A percentile compares a stretch with the other conserved stretches of the same genome.
These are phyloP conservation scores for Trichopus zeylanicus DNA, from an alignment of 116 monocot genomes.

Conservation along the genomic window DNA sequence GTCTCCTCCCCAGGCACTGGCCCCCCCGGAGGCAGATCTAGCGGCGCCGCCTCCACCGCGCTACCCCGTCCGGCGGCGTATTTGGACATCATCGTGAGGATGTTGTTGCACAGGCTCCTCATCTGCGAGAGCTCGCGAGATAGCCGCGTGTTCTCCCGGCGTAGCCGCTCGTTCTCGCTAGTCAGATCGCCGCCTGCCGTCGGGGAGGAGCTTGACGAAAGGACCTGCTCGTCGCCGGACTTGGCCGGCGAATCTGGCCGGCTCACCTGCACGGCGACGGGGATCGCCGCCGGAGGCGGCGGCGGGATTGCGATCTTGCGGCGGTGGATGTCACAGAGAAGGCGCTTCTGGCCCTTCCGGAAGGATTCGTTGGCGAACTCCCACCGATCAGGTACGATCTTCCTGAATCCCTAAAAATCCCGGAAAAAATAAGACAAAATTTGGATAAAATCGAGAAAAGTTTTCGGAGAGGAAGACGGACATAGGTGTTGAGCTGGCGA, in stretches of 20 bases:
- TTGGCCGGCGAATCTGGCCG: conserved; percentile 32
- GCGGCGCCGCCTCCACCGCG: not conserved
- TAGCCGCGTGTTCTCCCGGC: conserved; percentile 59
- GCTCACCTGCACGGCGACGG: not conserved
- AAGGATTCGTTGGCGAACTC: conserved; percentile 49
- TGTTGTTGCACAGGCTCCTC: conserved; percentile 64
- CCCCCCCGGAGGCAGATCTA: conserved; percentile 7
- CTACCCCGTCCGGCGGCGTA: conserved; percentile 20
- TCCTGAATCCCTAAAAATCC: conserved; percentile 29
- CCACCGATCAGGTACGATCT: conserved; percentile 39
- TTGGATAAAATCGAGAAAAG: not conserved
- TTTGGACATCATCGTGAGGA: conserved; percentile 52
- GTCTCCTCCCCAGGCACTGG: conserved; percentile 6
- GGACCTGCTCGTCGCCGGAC: conserved; percentile 58
- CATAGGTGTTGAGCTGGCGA: conserved; percentile 89
- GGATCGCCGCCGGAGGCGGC: not conserved
- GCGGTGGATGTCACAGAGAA: conserved; percentile 35
- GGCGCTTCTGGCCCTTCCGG: conserved; percentile 29
- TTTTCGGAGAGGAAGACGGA: not conserved
- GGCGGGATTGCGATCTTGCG: conserved; percentile 3
- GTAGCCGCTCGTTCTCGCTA: conserved; percentile 75
- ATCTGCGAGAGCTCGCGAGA: conserved; percentile 60
- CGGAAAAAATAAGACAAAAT: not conserved
- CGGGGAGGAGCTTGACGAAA: conserved; percentile 52
- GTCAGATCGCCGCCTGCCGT: conserved; percentile 25